Evolutionary conservation across 2,329 filamentous ascomycete species (phyloP).

Genomic region (Trichoderma brevicompactum): DNA sequence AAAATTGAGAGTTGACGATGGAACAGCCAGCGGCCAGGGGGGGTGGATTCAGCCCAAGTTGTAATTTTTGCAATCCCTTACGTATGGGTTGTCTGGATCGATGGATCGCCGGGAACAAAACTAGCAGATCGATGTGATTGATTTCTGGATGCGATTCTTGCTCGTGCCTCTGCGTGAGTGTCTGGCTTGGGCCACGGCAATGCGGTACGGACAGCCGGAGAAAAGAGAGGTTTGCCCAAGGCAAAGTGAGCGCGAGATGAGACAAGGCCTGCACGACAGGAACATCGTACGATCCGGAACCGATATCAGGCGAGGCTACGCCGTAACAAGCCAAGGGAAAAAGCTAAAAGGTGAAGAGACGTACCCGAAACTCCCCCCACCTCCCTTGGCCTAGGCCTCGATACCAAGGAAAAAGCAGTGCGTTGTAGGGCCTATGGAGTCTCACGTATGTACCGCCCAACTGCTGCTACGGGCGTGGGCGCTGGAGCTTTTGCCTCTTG

Average conservation of each 20-base stretch:
- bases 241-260: slow-evolving; percentile 22
- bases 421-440: too few relatives aligned
- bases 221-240: background rate
- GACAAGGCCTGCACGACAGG: slow-evolving; percentile 29
- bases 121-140: slow-evolving; percentile 2
- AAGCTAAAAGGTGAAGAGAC: slow-evolving; percentile 19
- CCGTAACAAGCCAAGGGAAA: slow-evolving; percentile 33
- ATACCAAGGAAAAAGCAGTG: too few relatives aligned
- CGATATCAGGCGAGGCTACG: slow-evolving; percentile 39
- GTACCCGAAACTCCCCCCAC: slow-evolving; percentile 19
- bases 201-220: too few relatives aligned
- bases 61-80: background rate
- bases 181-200: background rate
- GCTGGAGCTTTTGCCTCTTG: background rate
- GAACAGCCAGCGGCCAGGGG: background rate
- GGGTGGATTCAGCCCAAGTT: slow-evolving; percentile 16
- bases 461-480: background rate
- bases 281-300: slow-evolving; percentile 42
- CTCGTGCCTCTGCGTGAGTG: background rate
- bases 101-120: slow-evolving; percentile 10
- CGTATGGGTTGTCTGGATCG: slow-evolving; percentile 1
- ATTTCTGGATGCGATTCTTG: background rate
- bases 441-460: too few relatives aligned
- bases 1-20: slow-evolving; percentile 15
- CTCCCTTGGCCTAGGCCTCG: background rate